Conservation (phyloP, 345 rosid species). For the Noccaea bulbosa region DNA sequence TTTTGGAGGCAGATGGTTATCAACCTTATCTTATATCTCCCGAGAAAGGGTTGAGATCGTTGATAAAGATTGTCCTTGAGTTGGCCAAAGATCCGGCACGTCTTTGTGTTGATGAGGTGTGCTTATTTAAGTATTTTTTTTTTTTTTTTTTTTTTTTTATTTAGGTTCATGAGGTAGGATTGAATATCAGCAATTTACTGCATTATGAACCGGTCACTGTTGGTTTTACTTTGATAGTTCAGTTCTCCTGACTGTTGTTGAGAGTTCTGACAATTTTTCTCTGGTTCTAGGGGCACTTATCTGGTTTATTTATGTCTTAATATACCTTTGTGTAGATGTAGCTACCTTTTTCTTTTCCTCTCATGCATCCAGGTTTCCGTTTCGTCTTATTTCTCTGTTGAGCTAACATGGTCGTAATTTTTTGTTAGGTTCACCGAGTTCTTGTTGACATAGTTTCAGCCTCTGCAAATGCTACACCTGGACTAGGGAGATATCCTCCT, state of each 20-base stretch:
- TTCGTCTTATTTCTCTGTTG: constrained; percentile 3
- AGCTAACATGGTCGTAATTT: constrained; percentile 29
- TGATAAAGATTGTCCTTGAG: constrained; percentile 94
- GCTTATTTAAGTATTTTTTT: background rate
- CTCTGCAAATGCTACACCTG: constrained; percentile 93
- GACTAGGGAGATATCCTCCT: constrained; percentile 98
- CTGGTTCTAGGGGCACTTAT: constrained; percentile 17
- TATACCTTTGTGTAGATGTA: background rate
- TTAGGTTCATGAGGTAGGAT: constrained; percentile 11
- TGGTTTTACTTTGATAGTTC: constrained; percentile 24
- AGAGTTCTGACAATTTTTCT: constrained; percentile 16
- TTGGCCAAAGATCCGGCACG: constrained; percentile 97
- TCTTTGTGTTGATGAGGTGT: constrained; percentile 96
- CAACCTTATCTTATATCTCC: constrained; percentile 99
- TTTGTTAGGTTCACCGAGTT: constrained; percentile 85
- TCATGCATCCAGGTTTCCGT: background rate
- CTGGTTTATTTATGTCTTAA: background rate
- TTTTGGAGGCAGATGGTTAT: constrained; percentile 98
- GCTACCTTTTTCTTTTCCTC: background rate
- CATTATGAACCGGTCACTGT: constrained; percentile 1
- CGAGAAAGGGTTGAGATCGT: constrained; percentile 95
- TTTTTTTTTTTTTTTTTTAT: background rate
- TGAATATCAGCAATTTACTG: constrained; percentile 26
- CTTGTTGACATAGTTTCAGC: constrained; percentile 88
- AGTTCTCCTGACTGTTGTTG: background rate